Conservation (phyloP, 2,329 filamentous ascomycete species). For the Cordyceps cicadae region DNA sequence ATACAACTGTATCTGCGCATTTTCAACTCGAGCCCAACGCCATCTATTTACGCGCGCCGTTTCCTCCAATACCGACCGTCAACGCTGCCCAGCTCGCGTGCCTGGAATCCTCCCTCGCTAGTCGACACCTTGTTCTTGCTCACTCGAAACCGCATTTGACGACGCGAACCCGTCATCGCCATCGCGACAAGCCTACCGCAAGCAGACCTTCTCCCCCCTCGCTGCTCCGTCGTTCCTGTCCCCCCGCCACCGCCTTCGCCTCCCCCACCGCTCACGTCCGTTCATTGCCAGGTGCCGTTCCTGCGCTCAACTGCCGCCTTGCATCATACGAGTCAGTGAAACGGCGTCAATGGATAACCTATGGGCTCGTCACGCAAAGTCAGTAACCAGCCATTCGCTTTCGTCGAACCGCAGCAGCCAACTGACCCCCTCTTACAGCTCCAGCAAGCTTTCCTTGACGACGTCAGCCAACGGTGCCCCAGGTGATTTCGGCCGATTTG, state of each 20-base stretch:
- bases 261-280: constrained; percentile 3
- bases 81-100: constrained; percentile 8
- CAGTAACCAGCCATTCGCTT: constrained; percentile 27
- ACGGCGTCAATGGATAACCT: constrained; percentile 51
- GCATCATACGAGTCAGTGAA: constrained; percentile 15
- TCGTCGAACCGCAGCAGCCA: constrained; percentile 14
- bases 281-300: constrained; percentile 9
- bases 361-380: constrained; percentile 83
- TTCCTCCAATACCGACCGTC: not conserved
- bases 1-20: not conserved
- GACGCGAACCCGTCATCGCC: not conserved
- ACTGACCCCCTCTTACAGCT: constrained; percentile 39
- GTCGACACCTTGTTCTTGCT: not conserved
- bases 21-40: not conserved
- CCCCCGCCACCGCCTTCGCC: not conserved
- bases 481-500: constrained; percentile 53
- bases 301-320: constrained; percentile 11
- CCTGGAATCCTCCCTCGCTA: constrained; percentile 4
- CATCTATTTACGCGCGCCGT: not conserved
- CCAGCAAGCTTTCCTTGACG: constrained; percentile 84
- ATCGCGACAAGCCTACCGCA: not conserved
- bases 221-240: not conserved
- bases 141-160: not conserved
- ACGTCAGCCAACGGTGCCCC: constrained; percentile 55
- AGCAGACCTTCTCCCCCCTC: not conserved